Evolutionary conservation across 2,329 filamentous ascomycete species (phyloP).

Genomic region (Clarireedia hainanense): DNA sequence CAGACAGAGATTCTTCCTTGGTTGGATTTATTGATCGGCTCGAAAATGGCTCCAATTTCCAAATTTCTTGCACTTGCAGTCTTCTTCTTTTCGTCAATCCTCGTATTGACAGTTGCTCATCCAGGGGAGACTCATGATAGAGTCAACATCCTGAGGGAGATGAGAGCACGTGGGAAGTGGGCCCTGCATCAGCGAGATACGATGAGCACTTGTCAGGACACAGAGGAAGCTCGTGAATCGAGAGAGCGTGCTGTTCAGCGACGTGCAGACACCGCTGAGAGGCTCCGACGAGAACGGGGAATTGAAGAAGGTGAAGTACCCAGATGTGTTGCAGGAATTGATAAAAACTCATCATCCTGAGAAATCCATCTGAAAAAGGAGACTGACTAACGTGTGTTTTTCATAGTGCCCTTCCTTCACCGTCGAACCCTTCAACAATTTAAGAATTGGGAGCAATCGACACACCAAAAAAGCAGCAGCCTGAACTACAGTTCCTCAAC

Average conservation of each 20-base stretch:
- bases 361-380: neutral
- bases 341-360: neutral
- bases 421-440: conserved; percentile 8
- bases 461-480: neutral
- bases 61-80: conserved; percentile 10
- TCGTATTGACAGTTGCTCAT: conserved; percentile 16
- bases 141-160: conserved; percentile 10
- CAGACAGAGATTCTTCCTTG: too few relatives aligned
- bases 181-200: conserved; percentile 7
- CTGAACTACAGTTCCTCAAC: conserved; percentile 9
- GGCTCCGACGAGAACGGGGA: conserved; percentile 9
- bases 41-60: conserved; percentile 10
- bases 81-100: conserved; percentile 8
- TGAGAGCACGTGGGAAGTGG: conserved; percentile 8
- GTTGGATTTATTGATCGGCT: too few relatives aligned
- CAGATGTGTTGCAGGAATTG: neutral
- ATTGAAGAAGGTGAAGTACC: neutral
- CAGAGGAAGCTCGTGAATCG: conserved; percentile 6
- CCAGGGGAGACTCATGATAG: conserved; percentile 18
- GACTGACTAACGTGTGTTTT: neutral
- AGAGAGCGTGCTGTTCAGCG: conserved; percentile 5
- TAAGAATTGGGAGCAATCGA: conserved; percentile 1
- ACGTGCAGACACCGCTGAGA: neutral
- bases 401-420: conserved; percentile 4
- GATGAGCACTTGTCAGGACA: conserved; percentile 7